phyloP scores from a whole-genome alignment of 2,329 filamentous ascomycete genomes.

The Paraphaeosphaeria minitans region DNA sequence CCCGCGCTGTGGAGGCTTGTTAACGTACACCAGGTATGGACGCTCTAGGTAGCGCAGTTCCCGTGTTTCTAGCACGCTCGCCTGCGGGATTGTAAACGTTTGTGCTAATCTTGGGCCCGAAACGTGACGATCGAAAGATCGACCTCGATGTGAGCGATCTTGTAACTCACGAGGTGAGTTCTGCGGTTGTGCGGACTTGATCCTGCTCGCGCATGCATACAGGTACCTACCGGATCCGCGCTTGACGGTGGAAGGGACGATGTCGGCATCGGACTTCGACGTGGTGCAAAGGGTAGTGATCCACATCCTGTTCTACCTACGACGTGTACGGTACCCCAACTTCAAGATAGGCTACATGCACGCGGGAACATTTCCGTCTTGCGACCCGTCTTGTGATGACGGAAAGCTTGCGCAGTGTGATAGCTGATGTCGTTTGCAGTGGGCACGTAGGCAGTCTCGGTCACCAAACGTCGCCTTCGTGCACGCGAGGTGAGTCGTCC shows the following conservation, averaged over 20 bases:
- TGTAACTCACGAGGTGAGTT: neutral
- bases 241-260: neutral
- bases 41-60: neutral
- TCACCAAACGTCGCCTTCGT: neutral
- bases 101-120: slow-evolving; percentile 2
- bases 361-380: neutral
- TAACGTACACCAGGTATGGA: neutral
- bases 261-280: neutral
- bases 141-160: neutral
- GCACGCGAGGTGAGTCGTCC: neutral
- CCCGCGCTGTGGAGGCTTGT: neutral
- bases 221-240: neutral
- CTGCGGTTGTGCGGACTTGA: neutral
- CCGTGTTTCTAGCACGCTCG: neutral
- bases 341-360: neutral
- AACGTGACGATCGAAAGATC: neutral
- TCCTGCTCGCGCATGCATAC: neutral
- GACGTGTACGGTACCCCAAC: neutral
- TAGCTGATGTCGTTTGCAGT: neutral
- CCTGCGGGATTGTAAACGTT: slow-evolving; percentile 3
- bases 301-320: neutral
- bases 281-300: neutral
- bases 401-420: neutral
- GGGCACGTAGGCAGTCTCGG: neutral
- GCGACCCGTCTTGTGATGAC: neutral